These are phyloP conservation scores for Septoria petroselini DNA, from an alignment of 2,329 filamentous ascomycete species.

Conservation along the genomic window DNA sequence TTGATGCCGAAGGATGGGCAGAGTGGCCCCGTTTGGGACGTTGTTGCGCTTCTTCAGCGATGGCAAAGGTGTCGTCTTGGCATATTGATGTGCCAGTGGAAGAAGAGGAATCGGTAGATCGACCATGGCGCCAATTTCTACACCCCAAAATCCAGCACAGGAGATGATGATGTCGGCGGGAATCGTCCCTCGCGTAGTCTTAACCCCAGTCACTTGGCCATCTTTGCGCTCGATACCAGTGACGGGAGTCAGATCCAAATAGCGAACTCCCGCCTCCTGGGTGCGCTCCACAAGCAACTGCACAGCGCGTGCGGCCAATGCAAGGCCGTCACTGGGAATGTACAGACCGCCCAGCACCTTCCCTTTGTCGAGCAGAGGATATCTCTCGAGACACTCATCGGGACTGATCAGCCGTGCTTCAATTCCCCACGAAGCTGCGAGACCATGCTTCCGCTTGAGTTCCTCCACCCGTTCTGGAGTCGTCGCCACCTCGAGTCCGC, in stretches of 20 bases:
- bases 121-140: constrained; percentile 62
- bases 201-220: constrained; percentile 56
- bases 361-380: constrained; percentile 52
- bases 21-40: constrained; percentile 49
- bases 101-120: constrained; percentile 57
- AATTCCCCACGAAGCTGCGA: constrained; percentile 60
- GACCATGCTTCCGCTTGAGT: constrained; percentile 61
- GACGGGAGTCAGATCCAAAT: constrained; percentile 56
- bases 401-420: constrained; percentile 52
- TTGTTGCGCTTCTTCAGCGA: constrained; percentile 44
- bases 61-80: constrained; percentile 57
- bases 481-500: constrained; percentile 61
- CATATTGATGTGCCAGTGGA: constrained; percentile 63
- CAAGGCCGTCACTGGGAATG: constrained; percentile 60
- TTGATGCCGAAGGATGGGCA: constrained; percentile 62
- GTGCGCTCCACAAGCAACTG: constrained; percentile 60
- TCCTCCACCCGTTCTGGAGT: constrained; percentile 58
- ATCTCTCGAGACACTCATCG: constrained; percentile 53
- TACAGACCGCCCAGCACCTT: constrained; percentile 57
- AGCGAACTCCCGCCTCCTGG: constrained; percentile 56
- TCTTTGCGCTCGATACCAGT: constrained; percentile 54
- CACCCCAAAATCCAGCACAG: constrained; percentile 65
- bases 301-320: constrained; percentile 59
- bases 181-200: constrained; percentile 49
- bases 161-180: constrained; percentile 61